These are phyloP conservation scores for Cercophora sp. DNA, from an alignment of 495 filamentous ascomycete genomes.

Conservation along the genomic window DNA sequence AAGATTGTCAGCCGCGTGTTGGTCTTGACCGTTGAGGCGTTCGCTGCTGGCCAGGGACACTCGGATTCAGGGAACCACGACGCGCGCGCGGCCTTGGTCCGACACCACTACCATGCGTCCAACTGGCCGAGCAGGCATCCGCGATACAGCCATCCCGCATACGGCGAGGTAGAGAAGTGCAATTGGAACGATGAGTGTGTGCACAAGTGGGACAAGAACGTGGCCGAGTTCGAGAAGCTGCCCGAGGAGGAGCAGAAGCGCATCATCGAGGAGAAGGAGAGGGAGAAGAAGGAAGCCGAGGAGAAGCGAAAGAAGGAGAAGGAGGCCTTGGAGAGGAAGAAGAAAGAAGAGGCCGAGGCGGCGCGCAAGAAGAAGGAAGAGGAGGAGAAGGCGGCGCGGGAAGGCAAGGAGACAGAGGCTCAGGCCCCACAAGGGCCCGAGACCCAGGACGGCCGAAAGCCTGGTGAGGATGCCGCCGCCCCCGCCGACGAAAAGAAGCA, in stretches of 20 bases:
- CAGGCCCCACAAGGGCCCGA: slow-evolving; percentile 8
- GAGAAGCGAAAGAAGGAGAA: slow-evolving; percentile 24
- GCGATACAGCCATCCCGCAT: slow-evolving; percentile 56
- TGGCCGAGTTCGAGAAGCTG: slow-evolving; percentile 44
- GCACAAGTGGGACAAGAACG: slow-evolving; percentile 52
- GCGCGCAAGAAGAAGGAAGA: slow-evolving; percentile 22
- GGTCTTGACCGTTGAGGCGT: slow-evolving; percentile 59
- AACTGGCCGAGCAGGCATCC: slow-evolving; percentile 58
- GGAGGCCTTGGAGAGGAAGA: slow-evolving; percentile 24
- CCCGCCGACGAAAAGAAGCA: slow-evolving; percentile 3
- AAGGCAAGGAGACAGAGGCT: slow-evolving; percentile 16
- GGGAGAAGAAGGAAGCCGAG: slow-evolving; percentile 23
- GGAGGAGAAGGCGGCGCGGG: slow-evolving; percentile 13
- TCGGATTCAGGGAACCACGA: slow-evolving; percentile 62
- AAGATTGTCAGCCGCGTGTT: slow-evolving; percentile 53
- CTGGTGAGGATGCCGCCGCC: slow-evolving; percentile 7
- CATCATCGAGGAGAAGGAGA: slow-evolving; percentile 41
- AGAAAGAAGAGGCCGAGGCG: slow-evolving; percentile 21
- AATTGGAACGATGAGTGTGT: slow-evolving; percentile 62
- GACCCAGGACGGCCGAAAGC: slow-evolving; percentile 7
- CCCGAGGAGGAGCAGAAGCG: slow-evolving; percentile 44
- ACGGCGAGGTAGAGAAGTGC: slow-evolving; percentile 60
- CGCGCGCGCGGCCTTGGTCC: slow-evolving; percentile 52
- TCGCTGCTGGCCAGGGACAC: slow-evolving; percentile 62
- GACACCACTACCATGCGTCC: slow-evolving; percentile 63